phyloP scores from a whole-genome alignment of 2,329 filamentous ascomycete genomes.

The Ceratocystis huliohia region DNA sequence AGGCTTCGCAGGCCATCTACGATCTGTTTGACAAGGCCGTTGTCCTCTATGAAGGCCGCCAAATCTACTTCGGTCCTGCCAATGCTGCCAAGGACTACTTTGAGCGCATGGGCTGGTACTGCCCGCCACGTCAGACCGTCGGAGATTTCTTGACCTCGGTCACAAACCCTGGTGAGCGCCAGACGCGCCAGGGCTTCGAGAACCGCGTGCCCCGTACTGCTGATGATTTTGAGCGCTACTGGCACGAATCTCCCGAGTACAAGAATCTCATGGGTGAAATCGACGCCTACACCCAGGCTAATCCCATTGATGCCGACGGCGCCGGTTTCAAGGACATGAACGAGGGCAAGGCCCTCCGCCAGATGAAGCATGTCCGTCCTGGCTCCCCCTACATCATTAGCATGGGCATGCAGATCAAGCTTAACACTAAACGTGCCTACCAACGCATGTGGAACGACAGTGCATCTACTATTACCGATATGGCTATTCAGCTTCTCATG shows the following conservation, averaged over 20 bases:
- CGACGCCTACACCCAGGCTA: constrained; percentile 36
- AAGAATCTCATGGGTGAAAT: constrained; percentile 36
- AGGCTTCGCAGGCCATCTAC: constrained; percentile 57
- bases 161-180: constrained; percentile 51
- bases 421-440: constrained; percentile 40
- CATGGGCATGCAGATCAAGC: constrained; percentile 39
- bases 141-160: constrained; percentile 59
- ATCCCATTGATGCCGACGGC: constrained; percentile 32
- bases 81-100: constrained; percentile 51
- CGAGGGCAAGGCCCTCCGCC: constrained; percentile 37
- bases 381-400: constrained; percentile 47
- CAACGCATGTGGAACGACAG: constrained; percentile 42
- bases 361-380: constrained; percentile 41
- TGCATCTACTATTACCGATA: constrained; percentile 35
- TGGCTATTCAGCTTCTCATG: constrained; percentile 40
- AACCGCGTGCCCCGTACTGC: constrained; percentile 51
- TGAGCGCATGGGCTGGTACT: constrained; percentile 54
- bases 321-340: constrained; percentile 33
- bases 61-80: constrained; percentile 63
- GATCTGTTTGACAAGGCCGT: constrained; percentile 63
- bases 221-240: constrained; percentile 50
- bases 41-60: constrained; percentile 61
- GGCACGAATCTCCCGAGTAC: constrained; percentile 36
- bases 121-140: constrained; percentile 53
- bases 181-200: constrained; percentile 45